phyloP scores from a whole-genome alignment of 2,329 filamentous ascomycete species.

The Xenosphaeropsis pyriputrescens region DNA sequence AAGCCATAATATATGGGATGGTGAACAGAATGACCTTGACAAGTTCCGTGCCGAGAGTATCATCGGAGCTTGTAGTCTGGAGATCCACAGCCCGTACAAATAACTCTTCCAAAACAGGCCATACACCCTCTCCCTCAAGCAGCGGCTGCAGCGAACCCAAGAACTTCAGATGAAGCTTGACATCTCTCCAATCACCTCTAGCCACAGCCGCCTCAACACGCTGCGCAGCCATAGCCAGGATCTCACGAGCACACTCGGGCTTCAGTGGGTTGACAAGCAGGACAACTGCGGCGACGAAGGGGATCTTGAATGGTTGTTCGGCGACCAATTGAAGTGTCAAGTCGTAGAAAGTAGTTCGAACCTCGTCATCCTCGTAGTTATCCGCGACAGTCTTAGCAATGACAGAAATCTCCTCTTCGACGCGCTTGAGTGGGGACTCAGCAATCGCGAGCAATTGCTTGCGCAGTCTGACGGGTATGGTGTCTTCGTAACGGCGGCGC shows the following conservation, averaged over 20 bases:
- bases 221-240: slow-evolving; percentile 48
- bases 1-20: slow-evolving; percentile 76
- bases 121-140: slow-evolving; percentile 73
- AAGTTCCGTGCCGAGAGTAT: slow-evolving; percentile 69
- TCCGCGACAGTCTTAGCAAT: slow-evolving; percentile 68
- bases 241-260: slow-evolving; percentile 55
- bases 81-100: slow-evolving; percentile 83
- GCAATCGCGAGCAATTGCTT: slow-evolving; percentile 69
- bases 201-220: slow-evolving; percentile 53
- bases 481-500: slow-evolving; percentile 60
- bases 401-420: slow-evolving; percentile 62
- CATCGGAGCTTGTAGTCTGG: slow-evolving; percentile 84
- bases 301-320: slow-evolving; percentile 96
- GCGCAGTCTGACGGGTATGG: slow-evolving; percentile 55
- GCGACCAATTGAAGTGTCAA: slow-evolving; percentile 62
- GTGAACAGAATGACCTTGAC: slow-evolving; percentile 95
- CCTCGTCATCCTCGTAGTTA: slow-evolving; percentile 72
- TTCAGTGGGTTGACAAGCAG: slow-evolving; percentile 68
- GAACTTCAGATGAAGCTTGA: slow-evolving; percentile 83
- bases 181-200: slow-evolving; percentile 71
- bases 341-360: slow-evolving; percentile 58
- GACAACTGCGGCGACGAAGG: slow-evolving; percentile 76
- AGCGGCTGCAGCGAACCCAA: slow-evolving; percentile 73
- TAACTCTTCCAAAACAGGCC: slow-evolving; percentile 75
- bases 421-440: slow-evolving; percentile 64